A percentile compares a stretch with the other conserved stretches of the same genome.
phyloP scores from a whole-genome alignment of 208 protist species.

The Crithidia sp. region DNA sequence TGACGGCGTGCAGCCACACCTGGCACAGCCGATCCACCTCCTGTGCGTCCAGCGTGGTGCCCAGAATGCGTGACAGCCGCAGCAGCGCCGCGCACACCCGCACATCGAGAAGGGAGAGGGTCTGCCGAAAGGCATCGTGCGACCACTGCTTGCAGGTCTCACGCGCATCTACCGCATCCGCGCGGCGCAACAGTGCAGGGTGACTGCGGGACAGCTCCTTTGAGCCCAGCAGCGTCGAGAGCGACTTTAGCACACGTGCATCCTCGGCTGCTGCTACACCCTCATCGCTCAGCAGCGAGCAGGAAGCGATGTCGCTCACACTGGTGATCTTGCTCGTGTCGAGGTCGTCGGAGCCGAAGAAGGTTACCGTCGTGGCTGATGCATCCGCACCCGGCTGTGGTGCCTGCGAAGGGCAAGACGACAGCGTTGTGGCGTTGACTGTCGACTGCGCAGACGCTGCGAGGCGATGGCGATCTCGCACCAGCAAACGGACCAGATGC shows the following conservation, averaged over 20 bases:
- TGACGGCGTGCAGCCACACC: slow-evolving; percentile 64
- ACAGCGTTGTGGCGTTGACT: no score
- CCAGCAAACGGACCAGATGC: slow-evolving; percentile 56
- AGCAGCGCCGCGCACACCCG: slow-evolving; percentile 59
- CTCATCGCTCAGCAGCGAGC: slow-evolving; percentile 14
- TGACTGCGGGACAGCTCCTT: slow-evolving; percentile 38
- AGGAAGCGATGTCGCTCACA: slow-evolving; percentile 27
- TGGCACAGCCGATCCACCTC: slow-evolving; percentile 72
- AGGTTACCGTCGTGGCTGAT: slow-evolving; percentile 20
- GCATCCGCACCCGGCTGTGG: neutral
- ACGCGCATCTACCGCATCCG: slow-evolving; percentile 9
- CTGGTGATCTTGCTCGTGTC: slow-evolving; percentile 20
- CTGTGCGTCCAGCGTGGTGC: slow-evolving; percentile 51
- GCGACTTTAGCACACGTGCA: slow-evolving; percentile 17
- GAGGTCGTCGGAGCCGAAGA: slow-evolving; percentile 18
- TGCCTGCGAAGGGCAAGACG: neutral
- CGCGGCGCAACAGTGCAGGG: slow-evolving; percentile 25
- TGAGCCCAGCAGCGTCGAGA: slow-evolving; percentile 17
- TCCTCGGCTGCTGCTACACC: neutral
- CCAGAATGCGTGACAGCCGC: slow-evolving; percentile 46
- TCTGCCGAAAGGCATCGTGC: slow-evolving; percentile 54
- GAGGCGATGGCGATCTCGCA: slow-evolving; percentile 42
- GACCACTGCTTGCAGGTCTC: slow-evolving; percentile 53
- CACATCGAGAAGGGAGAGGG: slow-evolving; percentile 61
- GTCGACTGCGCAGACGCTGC: neutral